A percentile compares a stretch with the other conserved stretches of the same genome.
These are phyloP conservation scores for Aspergillus awamori DNA, from an alignment of 2,329 filamentous ascomycete species.

Conservation along the genomic window DNA sequence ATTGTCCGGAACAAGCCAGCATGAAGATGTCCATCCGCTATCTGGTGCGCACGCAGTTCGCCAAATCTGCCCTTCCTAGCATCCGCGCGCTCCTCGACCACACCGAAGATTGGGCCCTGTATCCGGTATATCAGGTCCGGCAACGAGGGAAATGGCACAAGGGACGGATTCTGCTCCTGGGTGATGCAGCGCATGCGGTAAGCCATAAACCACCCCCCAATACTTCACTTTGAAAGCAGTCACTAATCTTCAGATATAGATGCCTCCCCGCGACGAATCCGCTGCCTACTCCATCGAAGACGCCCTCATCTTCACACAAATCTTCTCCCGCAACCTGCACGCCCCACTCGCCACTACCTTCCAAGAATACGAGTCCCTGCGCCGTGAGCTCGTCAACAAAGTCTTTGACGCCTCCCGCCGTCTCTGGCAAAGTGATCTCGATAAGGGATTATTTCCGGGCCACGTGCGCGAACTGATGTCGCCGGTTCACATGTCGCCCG, in stretches of 20 bases:
- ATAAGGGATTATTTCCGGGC: constrained; percentile 16
- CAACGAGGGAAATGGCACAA: constrained; percentile 41
- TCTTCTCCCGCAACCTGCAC: constrained; percentile 31
- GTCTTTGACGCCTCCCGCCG: constrained; percentile 34
- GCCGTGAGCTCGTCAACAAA: constrained; percentile 38
- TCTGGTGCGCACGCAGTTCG: constrained; percentile 38
- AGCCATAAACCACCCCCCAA: constrained; percentile 14
- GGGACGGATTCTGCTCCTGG: constrained; percentile 42
- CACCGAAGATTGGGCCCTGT: constrained; percentile 40
- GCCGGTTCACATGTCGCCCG: background rate
- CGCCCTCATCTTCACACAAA: constrained; percentile 41
- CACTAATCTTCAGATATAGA: constrained; percentile 26
- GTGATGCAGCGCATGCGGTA: constrained; percentile 50
- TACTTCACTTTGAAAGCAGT: background rate
- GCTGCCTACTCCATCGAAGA: constrained; percentile 47
- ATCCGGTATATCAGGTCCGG: constrained; percentile 43
- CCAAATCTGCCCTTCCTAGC: constrained; percentile 33
- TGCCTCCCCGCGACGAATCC: constrained; percentile 48
- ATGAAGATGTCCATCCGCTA: constrained; percentile 37
- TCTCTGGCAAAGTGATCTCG: constrained; percentile 18
- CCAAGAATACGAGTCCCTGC: constrained; percentile 34
- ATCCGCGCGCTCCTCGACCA: constrained; percentile 36
- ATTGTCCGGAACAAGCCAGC: constrained; percentile 30
- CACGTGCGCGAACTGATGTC: constrained; percentile 8
- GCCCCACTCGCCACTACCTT: constrained; percentile 31